These are phyloP conservation scores for Alternaria sp. DNA, from an alignment of 2,329 filamentous ascomycete species.

Conservation along the genomic window DNA sequence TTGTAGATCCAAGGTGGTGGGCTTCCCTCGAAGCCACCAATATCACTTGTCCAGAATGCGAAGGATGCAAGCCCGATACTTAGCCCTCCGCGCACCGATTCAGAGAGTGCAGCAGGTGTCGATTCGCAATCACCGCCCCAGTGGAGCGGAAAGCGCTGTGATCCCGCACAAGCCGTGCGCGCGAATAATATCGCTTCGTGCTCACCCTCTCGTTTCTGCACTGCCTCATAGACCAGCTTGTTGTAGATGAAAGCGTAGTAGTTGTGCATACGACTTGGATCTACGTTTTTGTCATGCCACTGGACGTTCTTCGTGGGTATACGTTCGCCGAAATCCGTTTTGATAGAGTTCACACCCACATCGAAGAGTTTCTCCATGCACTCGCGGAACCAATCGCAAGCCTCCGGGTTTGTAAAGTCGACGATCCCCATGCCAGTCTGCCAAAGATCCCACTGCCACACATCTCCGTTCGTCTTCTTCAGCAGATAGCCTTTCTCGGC, in stretches of 20 bases:
- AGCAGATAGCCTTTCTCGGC: slow-evolving; percentile 73
- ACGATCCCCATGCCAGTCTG: slow-evolving; percentile 79
- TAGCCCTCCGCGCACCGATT: slow-evolving; percentile 72
- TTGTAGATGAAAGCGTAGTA: slow-evolving; percentile 80
- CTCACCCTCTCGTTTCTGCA: slow-evolving; percentile 63
- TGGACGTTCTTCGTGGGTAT: slow-evolving; percentile 72
- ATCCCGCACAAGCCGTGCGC: slow-evolving; percentile 71
- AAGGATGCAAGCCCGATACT: slow-evolving; percentile 71
- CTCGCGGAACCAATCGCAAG: slow-evolving; percentile 69
- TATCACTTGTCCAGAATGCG: slow-evolving; percentile 75
- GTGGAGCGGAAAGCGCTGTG: slow-evolving; percentile 69
- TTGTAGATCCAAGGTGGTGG: slow-evolving; percentile 77
- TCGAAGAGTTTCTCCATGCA: slow-evolving; percentile 73
- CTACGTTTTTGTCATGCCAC: slow-evolving; percentile 68
- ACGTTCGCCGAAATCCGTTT: slow-evolving; percentile 79
- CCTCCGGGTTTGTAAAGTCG: slow-evolving; percentile 77
- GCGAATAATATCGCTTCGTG: slow-evolving; percentile 72
- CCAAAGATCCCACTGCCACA: slow-evolving; percentile 82
- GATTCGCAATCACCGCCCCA: slow-evolving; percentile 82
- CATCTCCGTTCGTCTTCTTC: slow-evolving; percentile 72
- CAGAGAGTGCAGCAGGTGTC: slow-evolving; percentile 76
- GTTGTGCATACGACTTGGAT: slow-evolving; percentile 77
- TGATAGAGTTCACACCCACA: slow-evolving; percentile 75
- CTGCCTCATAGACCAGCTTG: slow-evolving; percentile 72
- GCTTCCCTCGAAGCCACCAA: slow-evolving; percentile 75